Evolutionary conservation across 495 filamentous ascomycete species (phyloP).

Genomic region (Aspergillus homomorphus): DNA sequence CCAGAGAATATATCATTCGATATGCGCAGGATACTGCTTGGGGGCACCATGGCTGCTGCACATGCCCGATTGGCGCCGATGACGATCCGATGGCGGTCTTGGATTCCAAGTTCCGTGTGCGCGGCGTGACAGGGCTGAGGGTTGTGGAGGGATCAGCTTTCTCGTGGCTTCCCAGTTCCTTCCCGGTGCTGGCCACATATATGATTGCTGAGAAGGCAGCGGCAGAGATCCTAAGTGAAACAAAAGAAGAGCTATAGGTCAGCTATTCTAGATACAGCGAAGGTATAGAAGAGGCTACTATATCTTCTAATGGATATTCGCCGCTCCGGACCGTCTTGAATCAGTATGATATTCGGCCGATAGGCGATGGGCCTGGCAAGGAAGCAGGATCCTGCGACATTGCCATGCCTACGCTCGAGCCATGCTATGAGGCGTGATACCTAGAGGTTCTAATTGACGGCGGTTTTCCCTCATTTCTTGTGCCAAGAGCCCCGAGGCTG

Average conservation of each 20-base stretch:
- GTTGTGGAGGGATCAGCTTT: conserved; percentile 62
- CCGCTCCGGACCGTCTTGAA: not conserved
- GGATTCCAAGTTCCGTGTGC: conserved; percentile 56
- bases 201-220: conserved; percentile 64
- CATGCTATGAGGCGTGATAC: no score
- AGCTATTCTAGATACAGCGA: no score
- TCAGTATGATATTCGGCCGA: not conserved
- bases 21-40: conserved; percentile 52
- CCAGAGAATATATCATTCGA: conserved; percentile 39
- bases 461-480: no score
- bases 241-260: no score
- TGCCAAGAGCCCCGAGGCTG: no score
- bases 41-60: conserved; percentile 60
- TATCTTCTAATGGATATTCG: no score
- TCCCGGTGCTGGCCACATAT: conserved; percentile 57
- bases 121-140: conserved; percentile 53
- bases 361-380: not conserved
- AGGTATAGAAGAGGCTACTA: no score
- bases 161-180: conserved; percentile 58
- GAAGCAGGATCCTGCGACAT: not conserved
- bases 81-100: conserved; percentile 55
- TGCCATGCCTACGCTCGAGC: not conserved
- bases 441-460: no score
- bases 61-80: conserved; percentile 55
- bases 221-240: conserved; percentile 45